Percentiles rank a stretch among this genome's conserved stretches.
phyloP scores from a whole-genome alignment of 768 basidiomycete genomes.

The Termitomyces sp. region DNA sequence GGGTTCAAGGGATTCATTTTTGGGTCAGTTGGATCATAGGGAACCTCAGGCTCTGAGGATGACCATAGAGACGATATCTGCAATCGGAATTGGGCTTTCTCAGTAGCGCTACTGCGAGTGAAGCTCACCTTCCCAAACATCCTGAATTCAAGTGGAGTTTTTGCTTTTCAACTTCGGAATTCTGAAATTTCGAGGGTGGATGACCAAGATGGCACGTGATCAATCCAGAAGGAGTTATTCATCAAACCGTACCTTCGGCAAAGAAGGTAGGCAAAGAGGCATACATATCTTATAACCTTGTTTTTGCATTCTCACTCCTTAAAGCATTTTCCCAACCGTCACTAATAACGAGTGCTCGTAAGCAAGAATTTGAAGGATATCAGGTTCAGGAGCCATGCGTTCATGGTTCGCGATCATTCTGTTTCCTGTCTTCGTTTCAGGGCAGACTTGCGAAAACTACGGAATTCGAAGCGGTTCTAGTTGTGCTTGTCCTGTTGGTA shows the following conservation, averaged over 20 bases:
- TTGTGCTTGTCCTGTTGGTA: conserved; percentile 80
- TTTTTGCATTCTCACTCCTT: background rate
- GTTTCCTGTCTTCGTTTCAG: conserved; percentile 18
- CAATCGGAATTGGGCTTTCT: background rate
- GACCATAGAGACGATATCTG: conserved; percentile 59
- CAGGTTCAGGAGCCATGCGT: background rate
- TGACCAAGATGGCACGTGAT: background rate
- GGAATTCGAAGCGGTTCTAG: conserved; percentile 47
- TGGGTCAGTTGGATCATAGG: conserved; percentile 70
- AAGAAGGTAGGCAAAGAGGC: too few species aligned
- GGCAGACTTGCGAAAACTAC: conserved; percentile 64
- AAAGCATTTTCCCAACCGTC: background rate
- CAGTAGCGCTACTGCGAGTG: background rate
- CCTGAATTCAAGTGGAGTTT: background rate
- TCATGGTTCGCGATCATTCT: conserved; percentile 12
- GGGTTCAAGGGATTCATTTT: conserved; percentile 89
- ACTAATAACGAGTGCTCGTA: background rate
- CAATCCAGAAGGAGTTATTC: background rate
- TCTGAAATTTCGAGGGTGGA: background rate
- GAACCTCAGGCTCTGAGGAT: conserved; percentile 26
- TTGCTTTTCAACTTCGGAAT: too few species aligned
- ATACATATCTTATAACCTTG: too few species aligned
- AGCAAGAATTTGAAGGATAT: background rate
- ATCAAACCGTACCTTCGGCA: too few species aligned
- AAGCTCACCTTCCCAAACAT: conserved; percentile 39